Conservation (phyloP, 805 yeast genomes). For the Nakazawaea siamensis region DNA sequence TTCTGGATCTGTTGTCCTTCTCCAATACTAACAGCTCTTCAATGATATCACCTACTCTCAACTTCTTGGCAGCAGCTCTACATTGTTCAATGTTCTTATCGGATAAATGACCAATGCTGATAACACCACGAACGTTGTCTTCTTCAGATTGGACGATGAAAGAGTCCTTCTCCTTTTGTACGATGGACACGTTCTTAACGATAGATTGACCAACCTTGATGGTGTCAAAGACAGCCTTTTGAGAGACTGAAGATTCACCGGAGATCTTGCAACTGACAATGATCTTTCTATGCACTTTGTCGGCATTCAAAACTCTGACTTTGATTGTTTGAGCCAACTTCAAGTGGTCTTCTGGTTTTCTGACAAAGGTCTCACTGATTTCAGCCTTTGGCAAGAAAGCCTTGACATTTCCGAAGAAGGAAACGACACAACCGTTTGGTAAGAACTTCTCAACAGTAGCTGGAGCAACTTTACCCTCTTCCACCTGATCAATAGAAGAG, state of each 20-base stretch:
- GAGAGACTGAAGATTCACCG: slow-evolving; percentile 38
- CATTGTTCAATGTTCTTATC: slow-evolving; percentile 72
- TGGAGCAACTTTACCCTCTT: slow-evolving; percentile 42
- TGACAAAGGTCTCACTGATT: slow-evolving; percentile 82
- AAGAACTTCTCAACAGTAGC: slow-evolving; percentile 71
- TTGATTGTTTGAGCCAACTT: slow-evolving; percentile 77
- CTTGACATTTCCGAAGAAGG: slow-evolving; percentile 70
- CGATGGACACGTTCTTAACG: slow-evolving; percentile 48
- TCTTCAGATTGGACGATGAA: slow-evolving; percentile 53
- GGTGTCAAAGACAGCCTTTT: slow-evolving; percentile 33
- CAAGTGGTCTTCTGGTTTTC: slow-evolving; percentile 68
- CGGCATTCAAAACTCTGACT: slow-evolving; percentile 56
- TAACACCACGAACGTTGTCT: slow-evolving; percentile 54
- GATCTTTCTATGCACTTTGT: slow-evolving; percentile 44
- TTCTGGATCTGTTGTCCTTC: slow-evolving; percentile 51
- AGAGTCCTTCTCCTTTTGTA: slow-evolving; percentile 71
- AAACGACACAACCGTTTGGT: slow-evolving; percentile 72
- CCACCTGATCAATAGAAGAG: slow-evolving; percentile 28
- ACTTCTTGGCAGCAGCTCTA: slow-evolving; percentile 54
- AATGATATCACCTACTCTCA: slow-evolving; percentile 52
- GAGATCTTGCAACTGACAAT: slow-evolving; percentile 71
- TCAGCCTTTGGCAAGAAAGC: slow-evolving; percentile 85
- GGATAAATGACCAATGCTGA: slow-evolving; percentile 66
- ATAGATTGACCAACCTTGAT: slow-evolving; percentile 57
- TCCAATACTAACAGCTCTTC: slow-evolving; percentile 60